Conservation (phyloP, 2,329 filamentous ascomycete genomes). For the Diaporthe sp. region DNA sequence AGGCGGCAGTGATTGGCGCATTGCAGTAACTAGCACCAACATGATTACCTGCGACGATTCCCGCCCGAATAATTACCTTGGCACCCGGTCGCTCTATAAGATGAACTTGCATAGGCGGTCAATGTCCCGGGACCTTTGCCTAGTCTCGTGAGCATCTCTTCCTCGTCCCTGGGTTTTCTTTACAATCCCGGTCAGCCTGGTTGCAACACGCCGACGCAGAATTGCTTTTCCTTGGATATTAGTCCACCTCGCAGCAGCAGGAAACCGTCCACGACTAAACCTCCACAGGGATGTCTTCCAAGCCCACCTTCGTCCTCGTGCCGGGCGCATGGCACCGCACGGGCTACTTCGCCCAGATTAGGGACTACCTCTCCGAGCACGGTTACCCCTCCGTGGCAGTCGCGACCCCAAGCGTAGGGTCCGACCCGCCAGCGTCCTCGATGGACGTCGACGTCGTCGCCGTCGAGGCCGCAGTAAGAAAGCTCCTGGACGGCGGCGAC, state of each 20-base stretch:
- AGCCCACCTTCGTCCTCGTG: slow-evolving; percentile 11
- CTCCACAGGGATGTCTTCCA: neutral
- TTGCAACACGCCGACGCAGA: too few species aligned
- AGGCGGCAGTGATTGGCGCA: neutral
- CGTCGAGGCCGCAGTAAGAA: neutral
- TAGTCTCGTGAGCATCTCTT: neutral
- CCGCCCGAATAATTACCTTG: neutral
- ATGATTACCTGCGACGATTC: neutral
- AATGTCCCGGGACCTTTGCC: neutral
- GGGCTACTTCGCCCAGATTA: neutral
- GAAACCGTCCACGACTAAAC: too few species aligned
- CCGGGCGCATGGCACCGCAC: slow-evolving; percentile 14
- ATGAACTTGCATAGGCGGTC: neutral
- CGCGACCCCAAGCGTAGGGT: slow-evolving; percentile 48
- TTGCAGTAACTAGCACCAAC: neutral
- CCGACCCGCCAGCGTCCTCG: slow-evolving; percentile 45
- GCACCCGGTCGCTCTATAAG: neutral
- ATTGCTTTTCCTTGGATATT: neutral
- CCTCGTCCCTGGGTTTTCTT: too few species aligned
- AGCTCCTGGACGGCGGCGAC: slow-evolving; percentile 20
- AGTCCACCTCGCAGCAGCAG: neutral
- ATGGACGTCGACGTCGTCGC: slow-evolving; percentile 15
- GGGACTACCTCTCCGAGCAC: slow-evolving; percentile 43
- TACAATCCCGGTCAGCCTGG: too few species aligned
- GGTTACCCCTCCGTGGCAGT: slow-evolving; percentile 49